phyloP scores from a whole-genome alignment of 73 alveolate genomes.

The Stentor roeselii region DNA sequence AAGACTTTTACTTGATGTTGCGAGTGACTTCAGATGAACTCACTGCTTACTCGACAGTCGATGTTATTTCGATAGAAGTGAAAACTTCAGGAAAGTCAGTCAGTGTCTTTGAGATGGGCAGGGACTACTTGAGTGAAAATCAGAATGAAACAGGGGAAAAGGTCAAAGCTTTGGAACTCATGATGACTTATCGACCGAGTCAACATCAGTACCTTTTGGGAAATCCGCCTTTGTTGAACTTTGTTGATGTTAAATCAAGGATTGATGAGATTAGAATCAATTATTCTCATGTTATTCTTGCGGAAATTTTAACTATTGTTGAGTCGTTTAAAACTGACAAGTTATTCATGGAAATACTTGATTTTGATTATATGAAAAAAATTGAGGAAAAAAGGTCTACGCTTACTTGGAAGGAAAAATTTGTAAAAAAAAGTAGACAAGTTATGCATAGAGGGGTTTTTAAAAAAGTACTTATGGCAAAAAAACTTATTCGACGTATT shows the following conservation, averaged over 20 bases:
- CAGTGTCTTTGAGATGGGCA: neutral
- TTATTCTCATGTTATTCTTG: neutral
- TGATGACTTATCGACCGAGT: neutral
- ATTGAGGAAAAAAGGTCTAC: slow-evolving; percentile 8
- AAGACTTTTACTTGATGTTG: too few species aligned
- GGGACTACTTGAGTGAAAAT: too few species aligned
- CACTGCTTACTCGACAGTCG: neutral
- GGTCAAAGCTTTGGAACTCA: too few species aligned
- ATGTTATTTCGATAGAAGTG: neutral
- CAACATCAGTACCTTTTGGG: neutral
- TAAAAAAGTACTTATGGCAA: neutral
- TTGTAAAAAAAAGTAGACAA: neutral
- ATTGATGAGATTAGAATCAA: neutral
- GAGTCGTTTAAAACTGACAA: neutral
- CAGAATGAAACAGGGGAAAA: too few species aligned
- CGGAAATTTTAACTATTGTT: neutral
- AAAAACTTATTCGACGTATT: neutral
- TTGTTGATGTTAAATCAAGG: neutral
- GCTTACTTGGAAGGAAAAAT: neutral
- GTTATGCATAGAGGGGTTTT: neutral
- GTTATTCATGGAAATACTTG: neutral
- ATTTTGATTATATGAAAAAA: neutral
- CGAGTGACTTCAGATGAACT: neutral
- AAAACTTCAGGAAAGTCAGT: neutral
- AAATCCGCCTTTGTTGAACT: neutral